A percentile compares a stretch with the other conserved stretches of the same genome.
These are phyloP conservation scores for Elaeagnus macrophylla DNA, from an alignment of 306 rosid species.

Conservation along the genomic window DNA sequence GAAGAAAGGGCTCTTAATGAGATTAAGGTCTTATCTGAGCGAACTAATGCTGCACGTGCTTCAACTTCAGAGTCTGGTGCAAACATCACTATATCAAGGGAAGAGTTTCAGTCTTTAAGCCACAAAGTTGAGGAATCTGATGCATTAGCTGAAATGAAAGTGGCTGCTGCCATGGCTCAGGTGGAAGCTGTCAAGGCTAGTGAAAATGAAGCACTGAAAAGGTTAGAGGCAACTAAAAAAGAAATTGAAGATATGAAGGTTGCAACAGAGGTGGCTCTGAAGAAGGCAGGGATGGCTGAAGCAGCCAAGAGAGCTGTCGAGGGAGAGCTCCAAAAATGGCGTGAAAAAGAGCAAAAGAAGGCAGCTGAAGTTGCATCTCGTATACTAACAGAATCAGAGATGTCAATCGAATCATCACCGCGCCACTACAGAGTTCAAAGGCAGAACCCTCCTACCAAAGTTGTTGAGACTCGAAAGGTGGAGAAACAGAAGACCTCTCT, in stretches of 20 bases:
- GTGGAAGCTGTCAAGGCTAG: slow-evolving; percentile 99
- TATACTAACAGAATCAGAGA: slow-evolving; percentile 61
- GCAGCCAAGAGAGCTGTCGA: slow-evolving; percentile 93
- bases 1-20: slow-evolving; percentile 74
- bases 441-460: slow-evolving; percentile 39
- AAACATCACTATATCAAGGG: slow-evolving; percentile 64
- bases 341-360: slow-evolving; percentile 84
- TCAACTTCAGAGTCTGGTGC: slow-evolving; percentile 82
- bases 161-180: slow-evolving; percentile 94
- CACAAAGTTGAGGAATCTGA: slow-evolving; percentile 84
- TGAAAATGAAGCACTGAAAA: slow-evolving; percentile 67
- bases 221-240: slow-evolving; percentile 59
- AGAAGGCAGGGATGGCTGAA: slow-evolving; percentile 88
- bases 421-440: slow-evolving; percentile 52
- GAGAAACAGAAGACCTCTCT: slow-evolving; percentile 52
- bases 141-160: slow-evolving; percentile 79
- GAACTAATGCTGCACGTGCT: slow-evolving; percentile 74
- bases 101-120: slow-evolving; percentile 73
- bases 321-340: slow-evolving; percentile 83
- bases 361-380: slow-evolving; percentile 86
- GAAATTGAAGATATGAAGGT: slow-evolving; percentile 72
- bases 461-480: slow-evolving; percentile 37
- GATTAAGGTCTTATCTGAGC: slow-evolving; percentile 60
- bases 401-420: slow-evolving; percentile 54
- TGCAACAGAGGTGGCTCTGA: slow-evolving; percentile 61